Percentiles rank a stretch among this genome's conserved stretches.
Conservation (phyloP, 768 basidiomycete genomes). For the Lactarius evosmus region DNA sequence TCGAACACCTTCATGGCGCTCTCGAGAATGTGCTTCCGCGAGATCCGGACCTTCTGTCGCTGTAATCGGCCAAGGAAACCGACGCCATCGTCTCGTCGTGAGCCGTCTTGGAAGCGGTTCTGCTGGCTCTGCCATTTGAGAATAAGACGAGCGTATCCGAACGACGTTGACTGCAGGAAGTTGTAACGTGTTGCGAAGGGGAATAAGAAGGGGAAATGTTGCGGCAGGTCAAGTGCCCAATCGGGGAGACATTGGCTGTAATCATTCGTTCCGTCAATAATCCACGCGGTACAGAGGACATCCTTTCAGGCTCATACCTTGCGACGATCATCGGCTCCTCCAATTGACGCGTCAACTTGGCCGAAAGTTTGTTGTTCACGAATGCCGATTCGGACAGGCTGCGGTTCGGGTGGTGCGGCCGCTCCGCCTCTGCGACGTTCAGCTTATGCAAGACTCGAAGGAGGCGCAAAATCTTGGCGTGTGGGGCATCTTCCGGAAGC, state of each 20-base stretch:
- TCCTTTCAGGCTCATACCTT: slow-evolving; percentile 50
- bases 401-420: slow-evolving; percentile 52
- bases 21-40: slow-evolving; percentile 90
- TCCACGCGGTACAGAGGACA: slow-evolving; percentile 5
- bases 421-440: slow-evolving; percentile 69
- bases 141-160: slow-evolving; percentile 94
- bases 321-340: slow-evolving; percentile 99
- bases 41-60: slow-evolving; percentile 95
- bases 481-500: slow-evolving; percentile 77
- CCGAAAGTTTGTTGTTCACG: slow-evolving; percentile 96
- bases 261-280: slow-evolving; percentile 2
- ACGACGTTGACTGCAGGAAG: slow-evolving; percentile 96
- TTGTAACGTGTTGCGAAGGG: slow-evolving; percentile 97
- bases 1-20: slow-evolving; percentile 96
- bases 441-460: slow-evolving; percentile 84
- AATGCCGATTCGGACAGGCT: slow-evolving; percentile 79
- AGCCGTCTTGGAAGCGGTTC: slow-evolving; percentile 69
- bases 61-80: slow-evolving; percentile 90
- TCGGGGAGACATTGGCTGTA: slow-evolving; percentile 90
- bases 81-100: slow-evolving; percentile 84
- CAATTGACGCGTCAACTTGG: slow-evolving; percentile 94
- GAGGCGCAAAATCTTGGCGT: slow-evolving; percentile 87
- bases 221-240: slow-evolving; percentile 94
- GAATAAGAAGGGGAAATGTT: slow-evolving; percentile 98
- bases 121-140: slow-evolving; percentile 93